Base-by-base conservation (phyloP, 116 monocot genomes). In the Thalassia testudinum region DNA sequence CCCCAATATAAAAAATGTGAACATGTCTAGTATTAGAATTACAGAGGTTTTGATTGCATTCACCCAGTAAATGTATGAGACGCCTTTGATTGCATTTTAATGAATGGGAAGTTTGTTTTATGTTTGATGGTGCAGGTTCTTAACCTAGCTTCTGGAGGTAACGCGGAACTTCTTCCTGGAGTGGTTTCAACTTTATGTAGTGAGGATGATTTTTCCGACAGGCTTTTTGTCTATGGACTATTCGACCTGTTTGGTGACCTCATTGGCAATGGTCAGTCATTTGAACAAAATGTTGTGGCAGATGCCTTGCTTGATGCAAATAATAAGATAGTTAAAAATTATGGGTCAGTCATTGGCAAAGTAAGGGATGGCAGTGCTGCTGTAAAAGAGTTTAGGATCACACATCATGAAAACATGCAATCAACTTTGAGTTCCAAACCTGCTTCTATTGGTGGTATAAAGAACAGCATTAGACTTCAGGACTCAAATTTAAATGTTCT, bases 241-340 rank as follows among this genome's bases (percentile, higher is more conserved):
- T 50, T 77, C 54, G 97, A 99, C 62, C 71, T 99, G 44, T 99
- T 72, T 27, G 71, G 69, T 68, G 90, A 89, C 27, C 70, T 97
- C 42, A 71, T 71, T 60, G 53, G 70, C 52, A 81, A 82, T 50
- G 59, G 63, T 60, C 40, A 56, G 30, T 69, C 65, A 12, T 89
- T 76, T 72, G 68, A 66, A 45, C 58, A 58, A n/a, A 20, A 40
- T 42, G 57, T 62, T 56, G 59, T 47, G 29, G 43, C 68, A 49
- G 58, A 64, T 37, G 34, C 50, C n/a, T 62, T 52, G 56, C 59
- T 54, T 21, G 58, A 63, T 29, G 50, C 50, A 19, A 58, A 28
- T 24, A 72, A 62, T 58, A 29, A 45, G 23, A 48, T 42, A n/a
- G 43, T n/a, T n/a, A n/a, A 27, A 38, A 61, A 50, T 30, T 50